phyloP scores from a whole-genome alignment of 2,329 filamentous ascomycete species.

The Dothistroma septosporum region DNA sequence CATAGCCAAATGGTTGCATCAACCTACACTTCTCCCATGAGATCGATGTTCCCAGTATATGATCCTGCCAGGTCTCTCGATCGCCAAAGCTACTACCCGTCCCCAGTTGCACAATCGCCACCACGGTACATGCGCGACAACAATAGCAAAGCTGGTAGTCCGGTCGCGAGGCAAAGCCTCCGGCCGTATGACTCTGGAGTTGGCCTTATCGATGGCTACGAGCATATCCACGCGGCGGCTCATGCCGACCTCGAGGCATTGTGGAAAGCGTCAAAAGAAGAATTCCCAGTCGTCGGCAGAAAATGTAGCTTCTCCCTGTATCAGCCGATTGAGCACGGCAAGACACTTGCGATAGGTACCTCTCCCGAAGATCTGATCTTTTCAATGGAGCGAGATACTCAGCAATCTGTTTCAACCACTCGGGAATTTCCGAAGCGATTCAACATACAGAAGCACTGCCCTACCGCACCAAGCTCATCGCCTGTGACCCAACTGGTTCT shows the following conservation, averaged over 20 bases:
- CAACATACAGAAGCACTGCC: constrained; percentile 25
- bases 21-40: constrained; percentile 44
- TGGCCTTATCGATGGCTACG: constrained; percentile 29
- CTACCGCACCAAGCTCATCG: constrained; percentile 17
- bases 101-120: constrained; percentile 53
- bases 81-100: constrained; percentile 67
- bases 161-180: constrained; percentile 21
- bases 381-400: constrained; percentile 23
- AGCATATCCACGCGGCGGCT: constrained; percentile 29
- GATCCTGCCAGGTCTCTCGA: constrained; percentile 63
- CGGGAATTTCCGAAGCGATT: constrained; percentile 16
- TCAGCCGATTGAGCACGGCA: constrained; percentile 20
- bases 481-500: constrained; percentile 28
- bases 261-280: constrained; percentile 28
- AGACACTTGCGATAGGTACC: constrained; percentile 24
- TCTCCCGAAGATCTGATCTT: constrained; percentile 25
- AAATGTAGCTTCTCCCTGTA: constrained; percentile 29
- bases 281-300: constrained; percentile 22
- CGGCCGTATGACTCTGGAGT: constrained; percentile 29
- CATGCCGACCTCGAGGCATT: constrained; percentile 26
- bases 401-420: not conserved
- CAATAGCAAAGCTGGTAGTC: constrained; percentile 56
- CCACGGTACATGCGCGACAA: constrained; percentile 55
- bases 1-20: not conserved
- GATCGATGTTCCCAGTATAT: constrained; percentile 73